Evolutionary conservation across 2,329 filamentous ascomycete species (phyloP).

Genomic region (Phaeosphaeria sp.): DNA sequence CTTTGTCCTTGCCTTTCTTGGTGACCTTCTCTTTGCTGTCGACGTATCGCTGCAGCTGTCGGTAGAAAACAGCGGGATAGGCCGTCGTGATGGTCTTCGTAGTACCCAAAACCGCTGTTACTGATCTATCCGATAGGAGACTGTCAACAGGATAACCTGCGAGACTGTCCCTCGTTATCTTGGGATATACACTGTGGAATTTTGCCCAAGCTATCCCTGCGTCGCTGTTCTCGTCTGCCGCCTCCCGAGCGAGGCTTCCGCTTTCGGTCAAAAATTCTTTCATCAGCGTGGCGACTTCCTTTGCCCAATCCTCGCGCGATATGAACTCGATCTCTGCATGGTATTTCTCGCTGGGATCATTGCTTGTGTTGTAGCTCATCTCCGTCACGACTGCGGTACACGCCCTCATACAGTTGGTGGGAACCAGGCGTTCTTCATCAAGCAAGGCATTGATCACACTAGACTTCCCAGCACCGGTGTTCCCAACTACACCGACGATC

Average conservation of each 20-base stretch:
- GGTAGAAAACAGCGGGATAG: constrained; percentile 53
- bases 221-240: constrained; percentile 54
- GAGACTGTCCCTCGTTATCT: constrained; percentile 51
- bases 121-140: constrained; percentile 52
- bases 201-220: constrained; percentile 59
- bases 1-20: constrained; percentile 40
- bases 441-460: constrained; percentile 69
- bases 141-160: constrained; percentile 44
- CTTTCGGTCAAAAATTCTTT: constrained; percentile 55
- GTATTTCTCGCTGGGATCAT: constrained; percentile 52
- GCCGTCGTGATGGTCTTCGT: constrained; percentile 50
- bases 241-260: constrained; percentile 49
- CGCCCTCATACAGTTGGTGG: constrained; percentile 66
- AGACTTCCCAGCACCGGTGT: constrained; percentile 68
- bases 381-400: constrained; percentile 69
- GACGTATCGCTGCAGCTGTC: constrained; percentile 58
- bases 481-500: constrained; percentile 66
- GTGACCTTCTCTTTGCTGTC: constrained; percentile 62
- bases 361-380: constrained; percentile 62
- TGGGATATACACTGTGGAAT: constrained; percentile 58
- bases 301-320: constrained; percentile 58
- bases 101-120: constrained; percentile 56
- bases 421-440: constrained; percentile 64
- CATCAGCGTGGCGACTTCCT: constrained; percentile 59
- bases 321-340: constrained; percentile 67